Evolutionary conservation across 345 rosid genomes (phyloP).

Genomic region (Litchi chinensis): DNA sequence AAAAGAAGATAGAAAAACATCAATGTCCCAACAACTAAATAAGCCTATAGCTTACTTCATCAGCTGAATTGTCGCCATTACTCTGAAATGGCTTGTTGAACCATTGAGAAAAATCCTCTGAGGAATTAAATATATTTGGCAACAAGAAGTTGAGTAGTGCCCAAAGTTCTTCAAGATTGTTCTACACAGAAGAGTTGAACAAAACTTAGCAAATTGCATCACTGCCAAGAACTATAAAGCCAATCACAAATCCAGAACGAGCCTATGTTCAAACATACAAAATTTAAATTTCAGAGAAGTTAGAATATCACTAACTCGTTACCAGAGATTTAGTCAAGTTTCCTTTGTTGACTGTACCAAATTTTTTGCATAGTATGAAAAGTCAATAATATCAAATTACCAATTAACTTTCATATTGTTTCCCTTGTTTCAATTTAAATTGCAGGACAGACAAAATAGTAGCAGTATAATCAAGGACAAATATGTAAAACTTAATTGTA

Average conservation of each 20-base stretch:
- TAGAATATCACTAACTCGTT: background rate
- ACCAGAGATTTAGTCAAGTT: background rate
- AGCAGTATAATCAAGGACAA: background rate
- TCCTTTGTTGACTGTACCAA: background rate
- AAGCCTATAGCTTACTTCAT: slow-evolving; percentile 56
- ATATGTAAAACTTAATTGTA: background rate
- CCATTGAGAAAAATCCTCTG: slow-evolving; percentile 98
- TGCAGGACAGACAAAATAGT: background rate
- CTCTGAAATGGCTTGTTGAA: slow-evolving; percentile 94
- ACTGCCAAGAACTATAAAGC: slow-evolving; percentile 4
- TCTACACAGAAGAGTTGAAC: slow-evolving; percentile 44
- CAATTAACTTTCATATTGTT: background rate
- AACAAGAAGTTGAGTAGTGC: slow-evolving; percentile 88
- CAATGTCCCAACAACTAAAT: slow-evolving; percentile 18
- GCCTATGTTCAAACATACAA: background rate
- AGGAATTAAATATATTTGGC: slow-evolving; percentile 90
- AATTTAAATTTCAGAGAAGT: background rate
- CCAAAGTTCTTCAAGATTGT: slow-evolving; percentile 96
- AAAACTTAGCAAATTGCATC: slow-evolving; percentile 20
- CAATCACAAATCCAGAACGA: background rate
- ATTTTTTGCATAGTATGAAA: background rate
- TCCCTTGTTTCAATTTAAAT: background rate
- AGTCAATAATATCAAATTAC: background rate
- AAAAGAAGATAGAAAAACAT: slow-evolving; percentile 2
- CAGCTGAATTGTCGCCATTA: slow-evolving; percentile 82